These are phyloP conservation scores for Aspergillus sp. DNA, from an alignment of 2,329 filamentous ascomycete species.

Conservation along the genomic window DNA sequence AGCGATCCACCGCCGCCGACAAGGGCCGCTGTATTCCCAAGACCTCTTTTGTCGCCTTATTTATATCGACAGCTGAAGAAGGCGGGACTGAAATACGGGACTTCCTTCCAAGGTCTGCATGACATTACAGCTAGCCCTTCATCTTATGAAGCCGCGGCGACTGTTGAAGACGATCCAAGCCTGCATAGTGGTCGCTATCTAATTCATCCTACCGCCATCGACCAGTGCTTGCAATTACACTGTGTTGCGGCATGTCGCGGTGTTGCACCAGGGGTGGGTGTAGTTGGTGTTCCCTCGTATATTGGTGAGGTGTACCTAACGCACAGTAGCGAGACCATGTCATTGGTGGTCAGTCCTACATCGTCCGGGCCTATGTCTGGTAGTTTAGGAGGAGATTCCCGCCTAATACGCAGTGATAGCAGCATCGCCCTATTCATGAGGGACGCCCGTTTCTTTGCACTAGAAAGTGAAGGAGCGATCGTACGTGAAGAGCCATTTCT, in stretches of 20 bases:
- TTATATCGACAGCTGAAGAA: constrained; percentile 13
- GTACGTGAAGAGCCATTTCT: background rate
- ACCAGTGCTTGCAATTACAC: constrained; percentile 20
- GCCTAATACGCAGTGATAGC: background rate
- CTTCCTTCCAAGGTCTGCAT: constrained; percentile 15
- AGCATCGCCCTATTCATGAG: background rate
- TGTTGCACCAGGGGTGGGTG: background rate
- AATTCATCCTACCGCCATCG: constrained; percentile 20
- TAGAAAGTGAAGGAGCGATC: background rate
- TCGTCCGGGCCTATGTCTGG: background rate
- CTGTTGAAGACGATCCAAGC: background rate
- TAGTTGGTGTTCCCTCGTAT: constrained; percentile 3
- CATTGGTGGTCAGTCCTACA: background rate
- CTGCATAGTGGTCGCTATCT: constrained; percentile 2
- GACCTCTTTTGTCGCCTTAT: background rate
- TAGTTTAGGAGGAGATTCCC: background rate
- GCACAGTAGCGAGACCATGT: background rate
- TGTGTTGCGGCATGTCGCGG: constrained; percentile 15
- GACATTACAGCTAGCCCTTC: constrained; percentile 14
- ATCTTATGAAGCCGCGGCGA: background rate
- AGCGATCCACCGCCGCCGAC: background rate
- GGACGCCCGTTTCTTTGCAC: background rate
- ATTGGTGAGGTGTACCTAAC: constrained; percentile 10
- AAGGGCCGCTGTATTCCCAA: background rate
- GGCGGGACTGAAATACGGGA: constrained; percentile 15